Conservation (phyloP, 139 green algal species). For the Gonium pectorale region DNA sequence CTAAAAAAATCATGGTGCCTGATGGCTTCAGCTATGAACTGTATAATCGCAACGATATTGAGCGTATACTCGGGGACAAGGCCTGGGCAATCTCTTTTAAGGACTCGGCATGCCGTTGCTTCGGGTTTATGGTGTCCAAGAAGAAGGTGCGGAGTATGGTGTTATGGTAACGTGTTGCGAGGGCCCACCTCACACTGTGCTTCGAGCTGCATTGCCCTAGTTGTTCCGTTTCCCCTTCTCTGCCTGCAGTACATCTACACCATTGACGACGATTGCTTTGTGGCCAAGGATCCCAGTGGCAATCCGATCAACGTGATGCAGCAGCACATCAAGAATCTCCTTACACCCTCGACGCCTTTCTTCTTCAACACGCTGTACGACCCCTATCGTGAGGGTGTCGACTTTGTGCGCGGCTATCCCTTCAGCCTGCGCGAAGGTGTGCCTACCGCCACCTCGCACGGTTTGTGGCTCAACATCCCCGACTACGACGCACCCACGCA, state of each 20-base stretch:
- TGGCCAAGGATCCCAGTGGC: conserved; percentile 81
- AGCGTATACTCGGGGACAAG: conserved; percentile 93
- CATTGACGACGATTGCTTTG: conserved; percentile 98
- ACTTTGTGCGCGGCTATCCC: conserved; percentile 86
- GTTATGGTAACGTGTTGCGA: too few relatives aligned
- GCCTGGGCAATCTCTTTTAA: conserved; percentile 97
- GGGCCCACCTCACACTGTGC: too few relatives aligned
- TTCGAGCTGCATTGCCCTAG: too few relatives aligned
- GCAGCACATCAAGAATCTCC: conserved; percentile 96
- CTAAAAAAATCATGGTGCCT: conserved; percentile 81
- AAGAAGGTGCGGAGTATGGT: too few relatives aligned
- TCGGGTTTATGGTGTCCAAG: conserved; percentile 96
- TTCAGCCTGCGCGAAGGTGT: conserved; percentile 93
- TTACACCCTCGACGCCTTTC: conserved; percentile 91
- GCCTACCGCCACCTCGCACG: conserved; percentile 92
- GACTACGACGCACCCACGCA: conserved; percentile 97
- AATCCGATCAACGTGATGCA: conserved; percentile 95
- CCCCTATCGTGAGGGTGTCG: conserved; percentile 77
- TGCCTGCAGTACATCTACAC: conserved; percentile 98
- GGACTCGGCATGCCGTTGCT: conserved; percentile 94
- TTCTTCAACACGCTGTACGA: conserved; percentile 99
- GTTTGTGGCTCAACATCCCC: conserved; percentile 98
- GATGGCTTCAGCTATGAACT: conserved; percentile 94
- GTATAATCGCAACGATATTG: conserved; percentile 95
- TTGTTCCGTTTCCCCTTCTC: too few relatives aligned